Conservation (phyloP, 495 filamentous ascomycete species). For the Cercophora sp. region DNA sequence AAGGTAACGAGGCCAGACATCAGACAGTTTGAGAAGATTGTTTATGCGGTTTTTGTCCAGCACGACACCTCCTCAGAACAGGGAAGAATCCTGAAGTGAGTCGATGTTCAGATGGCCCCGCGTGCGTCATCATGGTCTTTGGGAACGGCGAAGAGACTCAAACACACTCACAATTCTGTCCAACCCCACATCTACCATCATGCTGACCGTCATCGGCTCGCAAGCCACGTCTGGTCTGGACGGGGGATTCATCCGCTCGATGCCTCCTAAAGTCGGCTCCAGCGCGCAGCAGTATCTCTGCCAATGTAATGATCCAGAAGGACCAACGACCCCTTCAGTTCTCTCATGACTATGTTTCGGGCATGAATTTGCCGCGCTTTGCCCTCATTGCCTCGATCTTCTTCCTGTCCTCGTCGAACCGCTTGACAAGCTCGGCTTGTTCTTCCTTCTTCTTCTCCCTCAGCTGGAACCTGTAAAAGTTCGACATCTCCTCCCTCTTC, state of each 20-base stretch:
- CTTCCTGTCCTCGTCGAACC: constrained; percentile 62
- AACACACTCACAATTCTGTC: not conserved
- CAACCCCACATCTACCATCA: not conserved
- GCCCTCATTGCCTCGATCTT: constrained; percentile 58
- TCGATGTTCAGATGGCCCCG: constrained; percentile 48
- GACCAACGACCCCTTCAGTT: not conserved
- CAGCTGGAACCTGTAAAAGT: constrained; percentile 94
- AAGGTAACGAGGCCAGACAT: constrained; percentile 14
- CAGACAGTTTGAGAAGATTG: constrained; percentile 52
- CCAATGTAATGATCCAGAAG: not conserved
- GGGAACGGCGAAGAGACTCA: constrained; percentile 1
- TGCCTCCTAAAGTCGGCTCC: no score
- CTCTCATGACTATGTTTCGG: constrained; percentile 48
- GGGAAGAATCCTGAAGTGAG: constrained; percentile 20
- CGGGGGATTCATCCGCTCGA: no score
- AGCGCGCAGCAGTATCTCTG: no score
- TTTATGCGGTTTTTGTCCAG: constrained; percentile 48
- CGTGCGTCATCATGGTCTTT: constrained; percentile 55
- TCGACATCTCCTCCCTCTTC: constrained; percentile 60
- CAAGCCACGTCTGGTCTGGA: no score
- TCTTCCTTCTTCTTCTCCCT: constrained; percentile 83
- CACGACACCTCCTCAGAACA: constrained; percentile 24
- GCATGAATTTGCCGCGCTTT: constrained; percentile 56
- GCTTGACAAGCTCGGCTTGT: constrained; percentile 61
- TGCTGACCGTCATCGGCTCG: not conserved